These are phyloP conservation scores for Bipolaris oryzae DNA, from an alignment of 2,329 filamentous ascomycete species.

Conservation along the genomic window DNA sequence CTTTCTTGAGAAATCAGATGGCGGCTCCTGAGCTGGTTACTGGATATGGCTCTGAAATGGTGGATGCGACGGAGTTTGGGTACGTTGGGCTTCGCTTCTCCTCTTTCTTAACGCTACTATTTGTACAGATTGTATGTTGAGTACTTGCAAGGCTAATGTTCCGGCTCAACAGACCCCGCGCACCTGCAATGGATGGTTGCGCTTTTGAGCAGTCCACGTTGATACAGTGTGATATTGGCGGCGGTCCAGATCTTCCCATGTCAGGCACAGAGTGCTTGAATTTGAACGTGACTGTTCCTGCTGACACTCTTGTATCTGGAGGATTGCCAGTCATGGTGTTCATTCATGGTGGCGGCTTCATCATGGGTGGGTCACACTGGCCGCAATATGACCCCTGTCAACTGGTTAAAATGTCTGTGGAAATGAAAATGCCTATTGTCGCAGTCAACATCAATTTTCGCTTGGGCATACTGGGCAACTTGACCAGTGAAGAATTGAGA, in stretches of 20 bases:
- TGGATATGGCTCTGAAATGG: conserved; percentile 17
- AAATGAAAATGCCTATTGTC: conserved; percentile 52
- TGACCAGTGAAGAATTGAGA: conserved; percentile 55
- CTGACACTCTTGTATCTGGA: background rate
- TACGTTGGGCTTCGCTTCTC: conserved; percentile 15
- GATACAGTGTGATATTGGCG: conserved; percentile 29
- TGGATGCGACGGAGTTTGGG: conserved; percentile 43
- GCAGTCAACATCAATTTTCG: conserved; percentile 43
- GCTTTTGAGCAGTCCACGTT: conserved; percentile 25
- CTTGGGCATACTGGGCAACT: conserved; percentile 26
- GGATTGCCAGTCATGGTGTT: conserved; percentile 58
- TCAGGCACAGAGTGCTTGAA: conserved; percentile 58
- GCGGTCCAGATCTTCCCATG: conserved; percentile 25
- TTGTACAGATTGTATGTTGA: no score
- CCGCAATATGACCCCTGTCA: conserved; percentile 57
- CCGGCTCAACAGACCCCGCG: conserved; percentile 18
- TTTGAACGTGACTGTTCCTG: conserved; percentile 58
- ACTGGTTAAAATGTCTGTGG: conserved; percentile 52
- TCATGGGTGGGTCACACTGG: conserved; percentile 56
- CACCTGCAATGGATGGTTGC: conserved; percentile 24
- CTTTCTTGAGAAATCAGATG: conserved; percentile 39
- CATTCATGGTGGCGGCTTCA: conserved; percentile 59
- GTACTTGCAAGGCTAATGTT: background rate
- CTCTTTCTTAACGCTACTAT: no score
- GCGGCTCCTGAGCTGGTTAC: conserved; percentile 33